These are phyloP conservation scores for Verbascum thapsus DNA, from an alignment of 257 asterid genomes.

Conservation along the genomic window DNA sequence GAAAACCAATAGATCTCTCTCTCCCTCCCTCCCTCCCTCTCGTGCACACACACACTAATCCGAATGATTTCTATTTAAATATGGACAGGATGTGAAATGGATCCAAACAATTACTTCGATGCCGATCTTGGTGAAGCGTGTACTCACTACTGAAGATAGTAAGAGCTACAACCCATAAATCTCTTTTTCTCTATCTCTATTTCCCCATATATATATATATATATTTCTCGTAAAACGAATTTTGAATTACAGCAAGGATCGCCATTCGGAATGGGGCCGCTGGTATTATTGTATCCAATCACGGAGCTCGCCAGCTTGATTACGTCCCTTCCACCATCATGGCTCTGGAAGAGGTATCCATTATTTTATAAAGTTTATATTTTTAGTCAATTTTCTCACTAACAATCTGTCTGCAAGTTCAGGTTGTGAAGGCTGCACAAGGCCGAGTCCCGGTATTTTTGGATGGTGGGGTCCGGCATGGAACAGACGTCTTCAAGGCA, in stretches of 20 bases:
- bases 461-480: conserved; percentile 77
- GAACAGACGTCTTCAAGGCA: conserved; percentile 72
- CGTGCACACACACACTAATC: too few relatives aligned
- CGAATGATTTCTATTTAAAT: conserved; percentile 20
- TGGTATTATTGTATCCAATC: conserved; percentile 68
- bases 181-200: too few relatives aligned
- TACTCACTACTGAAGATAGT: conserved; percentile 72
- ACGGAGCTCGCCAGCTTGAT: conserved; percentile 76
- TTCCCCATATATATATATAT: background rate
- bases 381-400: background rate
- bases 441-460: conserved; percentile 67
- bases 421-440: conserved; percentile 76
- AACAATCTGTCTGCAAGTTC: conserved; percentile 12
- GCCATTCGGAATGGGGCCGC: conserved; percentile 70
- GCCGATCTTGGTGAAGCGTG: conserved; percentile 76
- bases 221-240: conserved; percentile 3
- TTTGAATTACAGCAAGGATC: conserved; percentile 44
- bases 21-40: too few relatives aligned
- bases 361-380: background rate
- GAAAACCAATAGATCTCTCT: too few relatives aligned
- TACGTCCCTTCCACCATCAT: conserved; percentile 64
- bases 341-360: conserved; percentile 62
- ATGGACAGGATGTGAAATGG: conserved; percentile 67
- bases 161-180: conserved; percentile 28
- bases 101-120: conserved; percentile 63